These are phyloP conservation scores for Neurospora discreta DNA, from an alignment of 495 filamentous ascomycete species.

Conservation along the genomic window DNA sequence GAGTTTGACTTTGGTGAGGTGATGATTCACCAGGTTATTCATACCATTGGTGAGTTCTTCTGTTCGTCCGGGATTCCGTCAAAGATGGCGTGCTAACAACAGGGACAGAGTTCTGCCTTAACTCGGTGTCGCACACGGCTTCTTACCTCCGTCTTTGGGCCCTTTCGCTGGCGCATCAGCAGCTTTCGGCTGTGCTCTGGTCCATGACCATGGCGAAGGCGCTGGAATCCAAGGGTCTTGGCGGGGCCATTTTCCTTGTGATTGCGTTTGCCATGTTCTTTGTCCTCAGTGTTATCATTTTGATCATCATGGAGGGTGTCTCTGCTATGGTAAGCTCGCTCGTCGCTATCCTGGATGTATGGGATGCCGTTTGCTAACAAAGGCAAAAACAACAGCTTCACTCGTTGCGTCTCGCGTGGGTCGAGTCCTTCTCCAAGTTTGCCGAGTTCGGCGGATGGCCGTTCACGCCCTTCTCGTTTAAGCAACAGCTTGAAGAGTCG, in stretches of 20 bases:
- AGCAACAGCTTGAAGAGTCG: constrained; percentile 77
- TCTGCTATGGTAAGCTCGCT: constrained; percentile 36
- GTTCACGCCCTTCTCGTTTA: constrained; percentile 90
- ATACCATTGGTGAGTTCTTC: constrained; percentile 71
- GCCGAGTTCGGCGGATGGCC: constrained; percentile 90
- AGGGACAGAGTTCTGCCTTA: constrained; percentile 82
- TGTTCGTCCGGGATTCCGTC: background rate
- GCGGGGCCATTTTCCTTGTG: constrained; percentile 70
- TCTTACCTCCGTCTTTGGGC: constrained; percentile 99
- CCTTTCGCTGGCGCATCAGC: constrained; percentile 91
- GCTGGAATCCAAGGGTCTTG: constrained; percentile 51
- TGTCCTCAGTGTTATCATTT: constrained; percentile 62
- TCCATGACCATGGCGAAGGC: constrained; percentile 79
- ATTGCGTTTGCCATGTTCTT: constrained; percentile 82
- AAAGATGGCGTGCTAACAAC: background rate
- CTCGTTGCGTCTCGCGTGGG: constrained; percentile 92
- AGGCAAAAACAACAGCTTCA: constrained; percentile 45
- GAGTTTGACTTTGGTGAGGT: constrained; percentile 94
- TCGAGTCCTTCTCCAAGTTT: constrained; percentile 99
- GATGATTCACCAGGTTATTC: constrained; percentile 99
- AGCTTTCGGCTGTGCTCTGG: constrained; percentile 94
- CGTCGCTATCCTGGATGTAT: background rate
- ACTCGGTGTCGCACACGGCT: constrained; percentile 97
- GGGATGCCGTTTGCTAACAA: background rate
- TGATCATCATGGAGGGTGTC: constrained; percentile 47